These are phyloP conservation scores for Geranium rotundifolium DNA, from an alignment of 345 rosid species.

Conservation along the genomic window DNA sequence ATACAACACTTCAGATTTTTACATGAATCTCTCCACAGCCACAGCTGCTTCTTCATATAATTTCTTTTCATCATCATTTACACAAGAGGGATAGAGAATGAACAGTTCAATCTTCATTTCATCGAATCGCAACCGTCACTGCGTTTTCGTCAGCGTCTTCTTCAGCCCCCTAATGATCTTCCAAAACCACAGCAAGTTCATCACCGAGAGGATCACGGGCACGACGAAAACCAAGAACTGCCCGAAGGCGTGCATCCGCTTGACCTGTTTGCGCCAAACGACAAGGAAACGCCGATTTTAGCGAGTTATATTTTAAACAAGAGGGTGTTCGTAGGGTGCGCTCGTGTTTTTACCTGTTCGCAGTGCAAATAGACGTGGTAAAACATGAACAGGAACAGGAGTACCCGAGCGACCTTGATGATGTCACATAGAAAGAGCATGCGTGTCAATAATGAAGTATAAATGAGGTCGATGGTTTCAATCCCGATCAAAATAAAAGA, in stretches of 20 bases:
- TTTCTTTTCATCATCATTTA: not conserved
- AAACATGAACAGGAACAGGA: slow-evolving; percentile 39
- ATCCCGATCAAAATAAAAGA: too few species aligned
- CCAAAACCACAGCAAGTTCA: slow-evolving; percentile 51
- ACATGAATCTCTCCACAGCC: not conserved
- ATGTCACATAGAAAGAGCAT: not conserved
- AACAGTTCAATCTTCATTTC: not conserved
- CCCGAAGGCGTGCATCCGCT: slow-evolving; percentile 25
- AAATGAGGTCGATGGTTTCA: too few species aligned
- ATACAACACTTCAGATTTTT: not conserved
- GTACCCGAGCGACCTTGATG: slow-evolving; percentile 45
- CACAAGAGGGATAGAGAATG: not conserved
- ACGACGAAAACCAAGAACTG: slow-evolving; percentile 19
- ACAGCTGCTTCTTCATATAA: too few species aligned
- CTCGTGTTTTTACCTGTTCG: slow-evolving; percentile 26
- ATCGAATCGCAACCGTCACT: slow-evolving; percentile 12
- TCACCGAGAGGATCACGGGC: slow-evolving; percentile 26
- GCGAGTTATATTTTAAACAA: not conserved
- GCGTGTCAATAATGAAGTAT: too few species aligned
- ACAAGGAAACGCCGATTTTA: not conserved
- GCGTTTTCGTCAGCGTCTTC: slow-evolving; percentile 45
- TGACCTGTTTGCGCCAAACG: slow-evolving; percentile 20
- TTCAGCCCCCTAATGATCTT: slow-evolving; percentile 46
- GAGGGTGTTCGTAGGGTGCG: not conserved
- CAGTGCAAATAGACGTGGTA: slow-evolving; percentile 39